Base-by-base conservation (phyloP, 768 basidiomycete genomes). In the Tylopilus cervinicoccineus region DNA sequence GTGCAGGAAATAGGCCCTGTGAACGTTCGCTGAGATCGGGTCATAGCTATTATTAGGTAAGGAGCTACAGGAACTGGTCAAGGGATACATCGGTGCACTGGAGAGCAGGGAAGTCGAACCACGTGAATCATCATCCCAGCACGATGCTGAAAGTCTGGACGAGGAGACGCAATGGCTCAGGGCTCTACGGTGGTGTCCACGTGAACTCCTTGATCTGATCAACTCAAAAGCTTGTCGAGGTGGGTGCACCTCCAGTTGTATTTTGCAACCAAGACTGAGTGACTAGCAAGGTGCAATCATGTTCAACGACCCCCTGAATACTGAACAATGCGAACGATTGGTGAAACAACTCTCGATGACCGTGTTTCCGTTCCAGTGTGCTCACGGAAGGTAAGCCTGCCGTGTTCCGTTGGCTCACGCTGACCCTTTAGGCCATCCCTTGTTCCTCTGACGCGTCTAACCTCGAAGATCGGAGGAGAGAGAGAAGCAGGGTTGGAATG, bases 201-300 rank as follows among this genome's bases (percentile, higher is more conserved):
- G 74, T 43, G 81, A 78, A 45, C 73, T 98, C 43, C 66, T 93
- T 13, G 89, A 93, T 29, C 69, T 99, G 53, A 74, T 92, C 57
- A 94, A 97, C 66, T 96, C 93, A 10, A 94, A 92, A 69, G 96
- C 96, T 20, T 99, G 96, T 62, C 76, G 96, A 72, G 94, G 95
- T 86, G 62, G 55, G 77, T 64, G 39, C 45, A 27, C 40, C 33
- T 29, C 26, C 17, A n/a, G 20, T n/a, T 33, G 47, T 11, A n/a
- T 5, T 29, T 27, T 32, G 13, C 16, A n/a, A 27, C 31, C n/a
- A 22, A 38, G 23, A 29, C 40, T 57, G 11, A 60, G 29, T 19
- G 20, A 40, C 38, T 42, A 43, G 19, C 29, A 63, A 96, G 93
- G 94, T 44, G 94, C 95, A 3, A 89, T 96, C 66, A 96, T 97